Conservation (phyloP, 768 basidiomycete genomes). For the Gymnopilus dilepis region DNA sequence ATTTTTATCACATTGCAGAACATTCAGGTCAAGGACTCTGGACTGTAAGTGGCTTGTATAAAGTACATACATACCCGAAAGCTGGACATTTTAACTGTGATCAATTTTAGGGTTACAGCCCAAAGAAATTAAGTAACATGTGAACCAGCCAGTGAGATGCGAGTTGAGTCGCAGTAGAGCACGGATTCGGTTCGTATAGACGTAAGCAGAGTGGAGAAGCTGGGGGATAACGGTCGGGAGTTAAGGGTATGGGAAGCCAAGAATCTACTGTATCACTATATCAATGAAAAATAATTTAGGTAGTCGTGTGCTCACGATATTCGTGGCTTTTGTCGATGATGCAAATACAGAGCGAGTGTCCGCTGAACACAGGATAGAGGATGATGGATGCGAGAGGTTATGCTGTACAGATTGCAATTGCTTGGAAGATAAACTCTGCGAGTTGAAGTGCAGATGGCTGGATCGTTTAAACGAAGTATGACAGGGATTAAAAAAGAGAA, state of each 20-base stretch:
- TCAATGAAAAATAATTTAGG: neutral
- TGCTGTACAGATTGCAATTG: constrained; percentile 6
- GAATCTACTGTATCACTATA: neutral
- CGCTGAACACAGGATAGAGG: neutral
- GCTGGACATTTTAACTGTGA: neutral
- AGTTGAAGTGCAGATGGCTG: constrained; percentile 52
- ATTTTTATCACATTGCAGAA: no score
- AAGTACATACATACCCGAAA: neutral
- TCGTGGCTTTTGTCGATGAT: neutral
- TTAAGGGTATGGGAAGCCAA: neutral
- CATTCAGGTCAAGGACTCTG: no score
- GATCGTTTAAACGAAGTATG: constrained; percentile 25
- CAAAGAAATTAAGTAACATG: neutral
- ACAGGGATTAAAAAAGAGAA: neutral
- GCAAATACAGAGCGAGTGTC: constrained; percentile 1
- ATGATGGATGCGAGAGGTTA: constrained; percentile 7
- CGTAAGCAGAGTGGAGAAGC: neutral
- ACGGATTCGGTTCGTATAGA: neutral
- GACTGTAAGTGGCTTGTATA: no score
- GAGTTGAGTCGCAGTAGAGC: constrained; percentile 41
- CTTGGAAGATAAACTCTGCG: constrained; percentile 35
- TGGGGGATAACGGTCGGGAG: neutral
- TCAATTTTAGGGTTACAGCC: neutral
- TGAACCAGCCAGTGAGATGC: constrained; percentile 31
- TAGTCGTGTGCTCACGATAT: neutral